Base-by-base conservation (phyloP, 495 filamentous ascomycete genomes). In the Lophiostoma macrostomum region DNA sequence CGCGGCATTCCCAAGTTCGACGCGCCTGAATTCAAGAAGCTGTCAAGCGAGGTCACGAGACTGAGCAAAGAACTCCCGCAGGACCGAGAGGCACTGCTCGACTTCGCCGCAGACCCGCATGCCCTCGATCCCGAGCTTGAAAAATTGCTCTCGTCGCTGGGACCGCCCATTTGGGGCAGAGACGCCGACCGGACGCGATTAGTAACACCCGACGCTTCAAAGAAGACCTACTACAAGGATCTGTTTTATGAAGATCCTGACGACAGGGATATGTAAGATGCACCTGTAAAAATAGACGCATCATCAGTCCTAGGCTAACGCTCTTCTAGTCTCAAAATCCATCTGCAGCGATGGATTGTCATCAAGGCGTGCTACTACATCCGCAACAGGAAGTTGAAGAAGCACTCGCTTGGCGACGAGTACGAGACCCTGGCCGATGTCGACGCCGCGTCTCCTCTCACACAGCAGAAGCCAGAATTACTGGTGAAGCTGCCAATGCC, bases 331-430 rank as follows among this genome's bases (percentile, higher is more conserved):
- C 25, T 58, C 30, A 52, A 58, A 25, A 58, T 30, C 4, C 55
- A 58, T 24, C 37, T 58, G 39, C 55, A 58, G 19, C 47, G 55
- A 8, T 58, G 55, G 55, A 58, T 58, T 34, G 38, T 58, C 47
- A 58, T 58, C 48, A 58, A 58, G 47, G 55, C 55, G 1, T 58
- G 55, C 55, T 58, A 58, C 41, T 58, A 53, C 48, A 58, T 58
- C 41, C 47, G 55, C 20, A 58, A 58, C 55, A 49, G 35, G 40
- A 51, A 51, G 48, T 42, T 58, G 13, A 58, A 58, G 48, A 27
- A 42, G 7, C 28, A 23, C 1, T 53, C 55, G 34, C 23, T 22
- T 12, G 34, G 11, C 16, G 32, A 22, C 25, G 47, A 52, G 22
- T n/a, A 28, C 38, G 48, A 52, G 6, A 22, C 47, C 3, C 14